These are phyloP conservation scores for Cylindrodendrum hubeiense DNA, from an alignment of 2,329 filamentous ascomycete species.

Conservation along the genomic window DNA sequence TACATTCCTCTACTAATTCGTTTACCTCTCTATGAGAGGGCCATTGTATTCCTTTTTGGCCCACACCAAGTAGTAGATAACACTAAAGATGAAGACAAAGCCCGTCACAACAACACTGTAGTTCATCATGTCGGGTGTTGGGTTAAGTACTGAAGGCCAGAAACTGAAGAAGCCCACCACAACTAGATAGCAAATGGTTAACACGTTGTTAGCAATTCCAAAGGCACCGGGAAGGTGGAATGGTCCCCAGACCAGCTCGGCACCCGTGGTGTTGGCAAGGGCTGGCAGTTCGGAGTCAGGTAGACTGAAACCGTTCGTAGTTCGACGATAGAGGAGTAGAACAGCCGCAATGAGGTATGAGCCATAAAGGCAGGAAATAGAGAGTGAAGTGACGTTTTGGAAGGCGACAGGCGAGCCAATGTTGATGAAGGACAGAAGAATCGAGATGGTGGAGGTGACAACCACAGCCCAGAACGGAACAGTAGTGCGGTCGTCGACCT, in stretches of 20 bases:
- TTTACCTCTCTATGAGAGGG: slow-evolving; percentile 51
- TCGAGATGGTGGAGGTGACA: slow-evolving; percentile 42
- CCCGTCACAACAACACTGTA: slow-evolving; percentile 60
- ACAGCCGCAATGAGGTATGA: slow-evolving; percentile 47
- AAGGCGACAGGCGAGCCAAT: slow-evolving; percentile 48
- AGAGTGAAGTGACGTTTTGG: slow-evolving; percentile 47
- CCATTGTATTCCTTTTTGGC: slow-evolving; percentile 60
- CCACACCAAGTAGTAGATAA: slow-evolving; percentile 59
- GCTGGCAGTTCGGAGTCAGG: slow-evolving; percentile 43
- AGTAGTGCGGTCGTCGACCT: slow-evolving; percentile 43
- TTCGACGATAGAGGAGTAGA: slow-evolving; percentile 46
- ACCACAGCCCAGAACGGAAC: slow-evolving; percentile 46
- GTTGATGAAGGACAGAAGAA: slow-evolving; percentile 50
- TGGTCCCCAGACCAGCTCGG: slow-evolving; percentile 62
- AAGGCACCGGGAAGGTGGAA: slow-evolving; percentile 64
- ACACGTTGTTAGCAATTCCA: slow-evolving; percentile 66
- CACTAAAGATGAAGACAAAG: slow-evolving; percentile 56
- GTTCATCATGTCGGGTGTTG: slow-evolving; percentile 57
- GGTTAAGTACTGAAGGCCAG: slow-evolving; percentile 55
- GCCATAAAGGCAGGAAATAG: slow-evolving; percentile 46
- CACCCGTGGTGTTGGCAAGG: slow-evolving; percentile 45
- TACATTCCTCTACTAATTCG: not conserved
- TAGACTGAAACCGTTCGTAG: slow-evolving; percentile 42
- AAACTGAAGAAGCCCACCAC: slow-evolving; percentile 70
- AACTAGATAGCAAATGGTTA: slow-evolving; percentile 64